phyloP scores from a whole-genome alignment of 495 filamentous ascomycete species.

The Aspergillus leporis region DNA sequence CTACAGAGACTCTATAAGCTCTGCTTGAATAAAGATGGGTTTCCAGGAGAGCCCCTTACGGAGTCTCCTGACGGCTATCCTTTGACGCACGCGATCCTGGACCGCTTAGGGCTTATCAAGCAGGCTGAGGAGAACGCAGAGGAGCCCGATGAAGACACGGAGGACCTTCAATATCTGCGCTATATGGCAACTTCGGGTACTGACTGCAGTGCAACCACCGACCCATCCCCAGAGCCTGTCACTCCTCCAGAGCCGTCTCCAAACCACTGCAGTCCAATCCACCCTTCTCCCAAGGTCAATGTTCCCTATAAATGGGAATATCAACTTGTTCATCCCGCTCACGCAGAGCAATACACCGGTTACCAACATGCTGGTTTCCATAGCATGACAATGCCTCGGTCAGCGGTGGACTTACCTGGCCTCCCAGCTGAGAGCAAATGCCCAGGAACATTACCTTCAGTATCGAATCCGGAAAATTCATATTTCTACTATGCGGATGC shows the following conservation, averaged over 20 bases:
- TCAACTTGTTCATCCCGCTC: constrained; percentile 26
- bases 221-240: constrained; percentile 43
- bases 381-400: constrained; percentile 24
- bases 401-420: constrained; percentile 19
- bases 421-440: constrained; percentile 26
- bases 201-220: constrained; percentile 42
- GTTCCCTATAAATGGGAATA: constrained; percentile 39
- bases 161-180: constrained; percentile 42
- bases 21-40: constrained; percentile 46
- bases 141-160: constrained; percentile 39
- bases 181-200: constrained; percentile 38
- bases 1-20: constrained; percentile 47
- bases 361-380: constrained; percentile 29
- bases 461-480: constrained; percentile 14
- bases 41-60: constrained; percentile 47
- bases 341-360: constrained; percentile 22
- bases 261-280: constrained; percentile 25
- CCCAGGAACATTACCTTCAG: constrained; percentile 11
- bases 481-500: constrained; percentile 22
- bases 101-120: constrained; percentile 48
- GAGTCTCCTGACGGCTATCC: constrained; percentile 45
- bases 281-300: constrained; percentile 21
- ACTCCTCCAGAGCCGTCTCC: constrained; percentile 41
- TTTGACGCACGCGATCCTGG: constrained; percentile 47
- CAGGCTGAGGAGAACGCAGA: constrained; percentile 48